phyloP scores from a whole-genome alignment of 2,329 filamentous ascomycete species.

The Fusarium virguliforme region DNA sequence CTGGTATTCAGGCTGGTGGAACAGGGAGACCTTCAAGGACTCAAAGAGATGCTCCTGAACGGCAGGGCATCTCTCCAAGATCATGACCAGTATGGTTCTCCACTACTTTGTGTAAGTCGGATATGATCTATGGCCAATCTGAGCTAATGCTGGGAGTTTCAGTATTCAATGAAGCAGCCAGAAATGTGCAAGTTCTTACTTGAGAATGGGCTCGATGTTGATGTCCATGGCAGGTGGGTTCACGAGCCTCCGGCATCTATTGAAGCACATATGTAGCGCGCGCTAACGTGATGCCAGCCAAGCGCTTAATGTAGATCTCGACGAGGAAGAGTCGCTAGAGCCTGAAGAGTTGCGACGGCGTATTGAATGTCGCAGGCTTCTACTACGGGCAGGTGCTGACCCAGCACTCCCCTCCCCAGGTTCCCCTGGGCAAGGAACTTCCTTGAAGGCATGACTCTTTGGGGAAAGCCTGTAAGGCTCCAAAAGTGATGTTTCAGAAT shows the following conservation, averaged over 20 bases:
- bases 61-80: conserved; percentile 39
- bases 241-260: neutral
- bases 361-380: conserved; percentile 12
- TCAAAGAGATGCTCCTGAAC: conserved; percentile 27
- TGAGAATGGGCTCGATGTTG: conserved; percentile 21
- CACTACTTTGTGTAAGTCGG: conserved; percentile 39
- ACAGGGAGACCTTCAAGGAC: conserved; percentile 2
- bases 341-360: neutral
- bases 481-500: too few relatives aligned
- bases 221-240: conserved; percentile 16
- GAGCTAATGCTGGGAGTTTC: neutral
- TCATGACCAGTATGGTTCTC: conserved; percentile 42
- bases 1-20: conserved; percentile 16
- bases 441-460: neutral
- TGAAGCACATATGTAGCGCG: too few relatives aligned
- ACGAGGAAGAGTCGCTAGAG: neutral
- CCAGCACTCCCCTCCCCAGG: neutral
- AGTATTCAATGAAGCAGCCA: conserved; percentile 29
- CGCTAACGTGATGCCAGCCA: neutral
- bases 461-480: neutral
- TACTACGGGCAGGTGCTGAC: conserved; percentile 30
- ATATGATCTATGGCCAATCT: accelerated
- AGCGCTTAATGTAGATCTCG: neutral
- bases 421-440: neutral
- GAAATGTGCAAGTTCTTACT: conserved; percentile 35